Base-by-base conservation (phyloP, 2,329 filamentous ascomycete genomes). In the Chaetomiaceae sp. region DNA sequence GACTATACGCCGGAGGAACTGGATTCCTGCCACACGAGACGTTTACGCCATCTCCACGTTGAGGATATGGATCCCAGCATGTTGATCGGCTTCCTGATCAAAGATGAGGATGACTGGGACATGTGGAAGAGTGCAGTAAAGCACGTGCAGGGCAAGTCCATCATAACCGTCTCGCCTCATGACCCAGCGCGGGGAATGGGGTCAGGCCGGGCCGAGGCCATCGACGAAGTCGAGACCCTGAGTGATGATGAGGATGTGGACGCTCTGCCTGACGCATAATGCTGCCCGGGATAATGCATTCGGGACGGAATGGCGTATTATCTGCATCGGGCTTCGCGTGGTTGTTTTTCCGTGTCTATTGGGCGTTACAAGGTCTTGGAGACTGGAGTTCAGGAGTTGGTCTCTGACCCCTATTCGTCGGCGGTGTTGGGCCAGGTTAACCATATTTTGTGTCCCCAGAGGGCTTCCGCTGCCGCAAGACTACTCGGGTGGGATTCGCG, bases 41-140 rank as follows among this genome's bases (percentile, higher is more conserved):
- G 92, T 42, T 72, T 99, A 16, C 83, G 92, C 33, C 81, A 87
- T 50, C 76, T 99, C 25, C 85, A 93, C 59, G 78, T 99, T 43
- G 83, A 83, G 53, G 91, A 97, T 64, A 93, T 99, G 88, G 93
- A 99, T 62, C 93, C 93, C 0, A 96, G 90, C 63, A 99, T 99
- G 93, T 73, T 99, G 37, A 88, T 99, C 58, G 92, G 89, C 4
- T 97, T 97, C 63, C 71, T 99, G 31, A 90, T 99, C 55, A 80
- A 78, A 35, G 82, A 87, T 51, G 84, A 92, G 60, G 78, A 84
- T 38, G 93, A 99, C 59, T 97, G 92, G 86, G 71, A 78, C 34
- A 78, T 82, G 47, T 97, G 91, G 91, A 86, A 88, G 63, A 74
- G 79, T 52, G 79, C 82, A n/a, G 77, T 95, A 2, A 82, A 82